Percentiles rank a stretch among this genome's conserved stretches.
phyloP scores from a whole-genome alignment of 169 alveolate species.

The Plasmodium ovale region DNA sequence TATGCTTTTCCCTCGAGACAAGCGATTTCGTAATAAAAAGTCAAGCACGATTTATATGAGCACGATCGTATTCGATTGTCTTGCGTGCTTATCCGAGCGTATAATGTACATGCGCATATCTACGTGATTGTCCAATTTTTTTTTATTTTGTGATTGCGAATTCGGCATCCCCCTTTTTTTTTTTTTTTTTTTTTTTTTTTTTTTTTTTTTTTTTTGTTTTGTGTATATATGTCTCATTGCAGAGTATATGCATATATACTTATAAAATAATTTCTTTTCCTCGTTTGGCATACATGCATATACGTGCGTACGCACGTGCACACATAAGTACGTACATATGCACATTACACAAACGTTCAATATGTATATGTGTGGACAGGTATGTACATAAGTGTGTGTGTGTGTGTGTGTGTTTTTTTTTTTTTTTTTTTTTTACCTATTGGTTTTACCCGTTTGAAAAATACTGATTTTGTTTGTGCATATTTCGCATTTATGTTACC shows the following conservation, averaged over 20 bases:
- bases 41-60: too few relatives aligned
- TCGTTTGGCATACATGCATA: background rate
- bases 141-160: too few relatives aligned
- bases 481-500: background rate
- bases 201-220: constrained; percentile 10
- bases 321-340: background rate
- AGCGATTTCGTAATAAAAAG: too few relatives aligned
- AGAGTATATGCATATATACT: constrained; percentile 9
- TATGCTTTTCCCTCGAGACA: too few relatives aligned
- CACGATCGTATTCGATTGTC: too few relatives aligned
- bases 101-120: background rate
- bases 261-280: background rate
- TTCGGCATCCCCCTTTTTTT: constrained; percentile 16
- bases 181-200: background rate
- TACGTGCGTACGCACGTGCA: background rate
- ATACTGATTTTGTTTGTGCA: constrained; percentile 51
- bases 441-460: constrained; percentile 17
- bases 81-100: too few relatives aligned
- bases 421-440: background rate
- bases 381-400: too few relatives aligned
- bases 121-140: background rate
- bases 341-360: too few relatives aligned
- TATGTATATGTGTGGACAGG: too few relatives aligned
- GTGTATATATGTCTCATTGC: constrained; percentile 23
- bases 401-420: background rate